These are phyloP conservation scores for Solanum commersonii DNA, from an alignment of 257 asterid genomes.

Conservation along the genomic window DNA sequence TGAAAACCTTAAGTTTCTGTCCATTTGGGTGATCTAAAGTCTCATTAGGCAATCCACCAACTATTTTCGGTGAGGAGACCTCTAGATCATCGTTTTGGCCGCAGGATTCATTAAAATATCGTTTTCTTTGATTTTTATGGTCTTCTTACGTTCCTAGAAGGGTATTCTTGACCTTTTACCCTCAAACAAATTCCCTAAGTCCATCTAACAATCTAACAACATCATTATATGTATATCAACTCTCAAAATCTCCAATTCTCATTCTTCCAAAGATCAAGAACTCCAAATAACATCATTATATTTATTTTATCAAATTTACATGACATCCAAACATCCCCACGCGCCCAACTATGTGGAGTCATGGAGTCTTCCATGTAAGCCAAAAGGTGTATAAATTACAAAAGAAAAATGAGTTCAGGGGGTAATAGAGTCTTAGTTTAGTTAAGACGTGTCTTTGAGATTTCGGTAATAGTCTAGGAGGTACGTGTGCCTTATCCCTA, in stretches of 20 bases:
- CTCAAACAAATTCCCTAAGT: neutral
- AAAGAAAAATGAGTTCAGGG: too few relatives aligned
- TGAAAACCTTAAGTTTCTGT: neutral
- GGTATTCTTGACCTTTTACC: neutral
- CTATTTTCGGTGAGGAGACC: neutral
- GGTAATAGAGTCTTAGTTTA: too few relatives aligned
- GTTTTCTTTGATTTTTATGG: too few relatives aligned
- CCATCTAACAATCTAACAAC: neutral
- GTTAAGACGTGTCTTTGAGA: neutral
- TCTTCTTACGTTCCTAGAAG: neutral
- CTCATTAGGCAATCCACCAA: neutral
- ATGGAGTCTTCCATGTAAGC: neutral
- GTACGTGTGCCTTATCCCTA: neutral
- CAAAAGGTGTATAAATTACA: neutral
- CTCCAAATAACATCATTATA: neutral
- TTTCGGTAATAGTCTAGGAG: neutral
- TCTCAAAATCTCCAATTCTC: neutral
- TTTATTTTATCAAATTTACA: too few relatives aligned
- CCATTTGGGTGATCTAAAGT: neutral
- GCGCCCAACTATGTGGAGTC: accelerated
- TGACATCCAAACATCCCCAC: neutral
- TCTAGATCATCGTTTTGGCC: neutral
- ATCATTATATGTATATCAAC: neutral
- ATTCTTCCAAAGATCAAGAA: neutral
- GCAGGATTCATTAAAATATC: neutral